Base-by-base conservation (phyloP, 495 filamentous ascomycete genomes). In the Thozetella sp. region DNA sequence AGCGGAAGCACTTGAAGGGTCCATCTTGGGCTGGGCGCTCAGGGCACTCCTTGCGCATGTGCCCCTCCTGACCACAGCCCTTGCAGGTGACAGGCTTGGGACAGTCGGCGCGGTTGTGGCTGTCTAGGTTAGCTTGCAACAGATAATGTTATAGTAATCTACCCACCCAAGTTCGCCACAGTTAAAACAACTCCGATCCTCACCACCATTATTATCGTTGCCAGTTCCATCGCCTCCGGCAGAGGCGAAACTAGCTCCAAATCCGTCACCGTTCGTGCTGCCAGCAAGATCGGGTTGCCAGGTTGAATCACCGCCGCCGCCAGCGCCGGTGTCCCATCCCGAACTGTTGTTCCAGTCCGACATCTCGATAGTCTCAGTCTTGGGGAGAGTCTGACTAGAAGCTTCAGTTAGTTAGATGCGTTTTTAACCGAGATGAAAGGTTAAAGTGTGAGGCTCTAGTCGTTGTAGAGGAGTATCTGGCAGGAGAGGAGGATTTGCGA, bases 111-210 rank as follows among this genome's bases (percentile, higher is more conserved):
- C 82, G 84, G 58, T 63, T 75, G 72, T 87, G 84, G 17, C 83
- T 86, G 30, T 2, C 13, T 48, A 13, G 50, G 64, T 66, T 62
- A 72, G 59, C 45, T 25, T n/a, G n/a, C n/a, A n/a, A 54, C 27
- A 46, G 19, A 48, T 54, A 46, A 23, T 17, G 3, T 17, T 50
- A 25, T n/a, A 0, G n/a, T 22, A 26, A 52, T 27, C 15, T 53
- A 60, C 77, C 75, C 79, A 89, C 89, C 90, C 90, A 58, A 80
- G 72, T 66, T 92, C 73, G 34, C 88, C 90, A 61, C 92, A 96
- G 68, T 92, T 93, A 82, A 86, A 96, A 76, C 92, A 96, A 27
- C 77, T 82, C 23, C 77, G 79, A 27, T 71, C 68, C 12, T 60
- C 61, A 50, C 81, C 86, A 83, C 80, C 69, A 87, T 90, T 87